These are phyloP conservation scores for Saposhnikovia divaricata DNA, from an alignment of 129 eudicot species.

Conservation along the genomic window DNA sequence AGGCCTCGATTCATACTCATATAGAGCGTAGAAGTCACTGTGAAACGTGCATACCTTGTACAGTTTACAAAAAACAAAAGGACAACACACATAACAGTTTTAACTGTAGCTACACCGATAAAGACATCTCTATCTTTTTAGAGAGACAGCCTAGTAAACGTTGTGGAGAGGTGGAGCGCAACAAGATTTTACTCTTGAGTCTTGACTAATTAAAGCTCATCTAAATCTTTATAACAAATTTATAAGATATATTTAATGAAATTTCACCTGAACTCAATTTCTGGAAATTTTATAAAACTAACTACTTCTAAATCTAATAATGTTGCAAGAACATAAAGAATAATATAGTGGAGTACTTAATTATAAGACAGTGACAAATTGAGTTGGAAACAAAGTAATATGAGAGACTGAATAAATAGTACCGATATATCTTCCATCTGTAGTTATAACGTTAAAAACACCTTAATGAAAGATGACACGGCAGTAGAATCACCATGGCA, in stretches of 20 bases:
- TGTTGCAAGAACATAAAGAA: neutral
- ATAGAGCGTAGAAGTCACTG: neutral
- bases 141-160: neutral
- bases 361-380: neutral
- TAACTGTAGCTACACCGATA: neutral
- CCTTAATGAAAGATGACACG: constrained; percentile 66
- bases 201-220: neutral
- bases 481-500: constrained; percentile 68
- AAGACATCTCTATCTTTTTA: neutral
- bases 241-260: neutral
- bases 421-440: neutral
- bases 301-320: neutral
- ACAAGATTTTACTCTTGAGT: neutral
- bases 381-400: neutral
- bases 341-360: neutral
- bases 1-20: neutral
- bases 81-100: neutral
- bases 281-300: neutral
- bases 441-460: constrained; percentile 4
- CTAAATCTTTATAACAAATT: neutral
- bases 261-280: neutral
- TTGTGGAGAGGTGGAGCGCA: neutral
- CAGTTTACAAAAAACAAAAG: neutral
- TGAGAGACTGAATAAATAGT: neutral
- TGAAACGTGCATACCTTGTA: neutral